Conservation (phyloP, 352 stramenopile genomes). For the Globisporangium rhizosaccharum region DNA sequence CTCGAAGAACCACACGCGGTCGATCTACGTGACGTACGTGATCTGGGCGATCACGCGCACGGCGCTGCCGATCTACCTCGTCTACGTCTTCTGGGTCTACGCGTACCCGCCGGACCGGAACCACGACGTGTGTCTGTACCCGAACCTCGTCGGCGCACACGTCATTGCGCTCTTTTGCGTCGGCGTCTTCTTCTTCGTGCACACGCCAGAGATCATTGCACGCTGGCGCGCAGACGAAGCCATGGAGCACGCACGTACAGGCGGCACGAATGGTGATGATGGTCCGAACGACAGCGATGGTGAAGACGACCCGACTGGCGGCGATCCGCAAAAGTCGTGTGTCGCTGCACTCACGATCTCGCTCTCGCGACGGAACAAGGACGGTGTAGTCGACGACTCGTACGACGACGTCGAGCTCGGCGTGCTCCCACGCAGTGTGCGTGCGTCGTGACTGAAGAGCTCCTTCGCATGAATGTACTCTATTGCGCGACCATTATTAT, state of each 20-base stretch:
- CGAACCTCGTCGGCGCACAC: slow-evolving; percentile 68
- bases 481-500: neutral
- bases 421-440: slow-evolving; percentile 42
- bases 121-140: slow-evolving; percentile 73
- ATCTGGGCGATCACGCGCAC: slow-evolving; percentile 72
- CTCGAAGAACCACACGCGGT: slow-evolving; percentile 56
- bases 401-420: slow-evolving; percentile 61
- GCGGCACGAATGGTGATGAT: slow-evolving; percentile 15
- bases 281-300: slow-evolving; percentile 16
- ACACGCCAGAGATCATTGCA: slow-evolving; percentile 64
- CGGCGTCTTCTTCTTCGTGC: slow-evolving; percentile 76
- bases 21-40: slow-evolving; percentile 73
- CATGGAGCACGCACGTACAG: slow-evolving; percentile 6
- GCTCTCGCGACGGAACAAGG: slow-evolving; percentile 27
- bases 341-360: slow-evolving; percentile 39
- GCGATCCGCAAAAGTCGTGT: slow-evolving; percentile 20
- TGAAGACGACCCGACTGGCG: neutral
- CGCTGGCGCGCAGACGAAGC: slow-evolving; percentile 20
- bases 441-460: slow-evolving; percentile 13
- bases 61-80: slow-evolving; percentile 66
- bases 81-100: slow-evolving; percentile 73
- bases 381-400: slow-evolving; percentile 38
- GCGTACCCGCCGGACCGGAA: slow-evolving; percentile 65
- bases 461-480: neutral
- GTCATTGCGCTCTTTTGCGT: slow-evolving; percentile 79